phyloP scores from a whole-genome alignment of 305 asterid species.

The Fraxinus nigra region DNA sequence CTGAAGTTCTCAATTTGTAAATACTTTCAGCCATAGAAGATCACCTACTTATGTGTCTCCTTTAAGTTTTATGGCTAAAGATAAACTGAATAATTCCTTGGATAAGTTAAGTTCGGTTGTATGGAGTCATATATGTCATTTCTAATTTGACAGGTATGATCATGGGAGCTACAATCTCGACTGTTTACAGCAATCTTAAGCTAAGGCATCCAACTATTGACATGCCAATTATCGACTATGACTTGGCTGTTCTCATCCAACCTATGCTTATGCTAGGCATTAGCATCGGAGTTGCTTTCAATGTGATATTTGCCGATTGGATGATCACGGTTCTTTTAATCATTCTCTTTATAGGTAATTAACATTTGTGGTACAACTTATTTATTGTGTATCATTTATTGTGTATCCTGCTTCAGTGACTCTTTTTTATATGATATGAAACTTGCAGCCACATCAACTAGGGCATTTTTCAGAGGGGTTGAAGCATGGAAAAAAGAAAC shows the following conservation, averaged over 20 bases:
- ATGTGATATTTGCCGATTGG: constrained; percentile 91
- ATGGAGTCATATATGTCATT: background rate
- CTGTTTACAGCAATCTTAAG: constrained; percentile 83
- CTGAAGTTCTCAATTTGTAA: background rate
- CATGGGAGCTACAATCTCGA: constrained; percentile 89
- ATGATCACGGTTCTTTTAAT: constrained; percentile 90
- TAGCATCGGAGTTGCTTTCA: constrained; percentile 87
- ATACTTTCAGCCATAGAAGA: too few species aligned
- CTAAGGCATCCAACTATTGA: constrained; percentile 88
- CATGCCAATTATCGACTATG: constrained; percentile 89
- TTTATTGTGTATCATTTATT: too few species aligned
- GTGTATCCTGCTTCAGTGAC: background rate
- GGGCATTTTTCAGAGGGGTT: constrained; percentile 28
- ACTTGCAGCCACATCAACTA: constrained; percentile 27
- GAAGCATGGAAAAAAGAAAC: constrained; percentile 34
- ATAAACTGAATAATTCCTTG: background rate
- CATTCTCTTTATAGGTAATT: constrained; percentile 71
- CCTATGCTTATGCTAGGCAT: constrained; percentile 99
- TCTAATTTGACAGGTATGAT: constrained; percentile 69
- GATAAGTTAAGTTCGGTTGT: background rate
- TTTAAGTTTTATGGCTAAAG: background rate
- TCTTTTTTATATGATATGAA: background rate
- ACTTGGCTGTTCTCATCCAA: constrained; percentile 93
- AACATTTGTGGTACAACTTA: constrained; percentile 15
- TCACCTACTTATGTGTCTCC: background rate